Conservation (phyloP, 805 yeast species). For the Hagleromyces aurorensis region DNA sequence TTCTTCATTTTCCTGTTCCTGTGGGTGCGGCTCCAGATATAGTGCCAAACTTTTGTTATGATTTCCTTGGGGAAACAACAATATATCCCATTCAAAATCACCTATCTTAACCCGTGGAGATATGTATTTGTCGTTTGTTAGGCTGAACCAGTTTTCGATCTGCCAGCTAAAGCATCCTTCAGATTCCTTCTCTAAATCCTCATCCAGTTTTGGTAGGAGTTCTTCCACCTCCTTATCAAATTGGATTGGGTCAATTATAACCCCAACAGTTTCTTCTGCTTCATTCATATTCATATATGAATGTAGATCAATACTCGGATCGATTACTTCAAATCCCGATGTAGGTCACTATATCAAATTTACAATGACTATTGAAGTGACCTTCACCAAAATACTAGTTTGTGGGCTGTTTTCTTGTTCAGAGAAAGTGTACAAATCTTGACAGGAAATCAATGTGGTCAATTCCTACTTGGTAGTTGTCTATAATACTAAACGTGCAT, state of each 20-base stretch:
- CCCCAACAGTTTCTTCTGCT: slow-evolving; percentile 13
- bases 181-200: slow-evolving; percentile 10
- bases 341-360: too few species aligned
- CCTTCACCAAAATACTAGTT: too few species aligned
- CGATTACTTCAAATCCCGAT: too few species aligned
- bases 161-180: slow-evolving; percentile 43
- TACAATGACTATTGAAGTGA: too few species aligned
- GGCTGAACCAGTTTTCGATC: slow-evolving; percentile 40
- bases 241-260: slow-evolving; percentile 15
- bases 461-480: too few species aligned
- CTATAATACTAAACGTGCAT: too few species aligned
- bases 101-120: slow-evolving; percentile 50
- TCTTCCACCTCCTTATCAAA: slow-evolving; percentile 19
- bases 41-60: slow-evolving; percentile 53
- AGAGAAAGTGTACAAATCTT: too few species aligned
- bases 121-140: slow-evolving; percentile 33
- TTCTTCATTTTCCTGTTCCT: slow-evolving; percentile 23
- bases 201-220: slow-evolving; percentile 16
- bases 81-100: slow-evolving; percentile 56
- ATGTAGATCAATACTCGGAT: too few species aligned
- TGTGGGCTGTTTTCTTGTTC: too few species aligned
- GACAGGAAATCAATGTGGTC: too few species aligned
- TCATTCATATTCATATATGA: too few species aligned
- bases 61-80: slow-evolving; percentile 75
- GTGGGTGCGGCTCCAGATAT: slow-evolving; percentile 66